Conservation (phyloP, 176 grass and related monocot species). For the Avena eriantha region DNA sequence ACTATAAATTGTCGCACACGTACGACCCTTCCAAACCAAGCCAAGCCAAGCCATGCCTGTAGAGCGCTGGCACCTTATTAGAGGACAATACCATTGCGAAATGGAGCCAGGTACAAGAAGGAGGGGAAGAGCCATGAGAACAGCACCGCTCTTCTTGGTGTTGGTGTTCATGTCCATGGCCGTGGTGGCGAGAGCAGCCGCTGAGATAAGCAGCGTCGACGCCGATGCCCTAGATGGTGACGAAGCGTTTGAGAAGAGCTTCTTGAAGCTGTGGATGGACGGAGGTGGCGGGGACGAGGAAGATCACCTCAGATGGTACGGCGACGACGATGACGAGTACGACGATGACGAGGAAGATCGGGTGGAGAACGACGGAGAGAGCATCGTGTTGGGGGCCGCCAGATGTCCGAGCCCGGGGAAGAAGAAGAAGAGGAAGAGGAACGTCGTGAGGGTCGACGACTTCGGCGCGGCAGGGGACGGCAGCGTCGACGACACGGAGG, state of each 20-base stretch:
- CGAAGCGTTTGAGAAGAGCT: not conserved
- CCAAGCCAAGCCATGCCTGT: slow-evolving; percentile 34
- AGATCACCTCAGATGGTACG: not conserved
- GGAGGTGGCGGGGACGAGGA: slow-evolving; percentile 7
- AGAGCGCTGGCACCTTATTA: too few species aligned
- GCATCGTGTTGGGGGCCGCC: not conserved
- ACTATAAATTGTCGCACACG: slow-evolving; percentile 45
- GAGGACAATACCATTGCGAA: not conserved
- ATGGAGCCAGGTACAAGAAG: slow-evolving; percentile 44
- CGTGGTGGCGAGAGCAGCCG: not conserved
- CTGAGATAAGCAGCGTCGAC: not conserved
- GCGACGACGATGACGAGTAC: not conserved
- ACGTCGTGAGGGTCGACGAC: slow-evolving; percentile 80
- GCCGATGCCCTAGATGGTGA: not conserved
- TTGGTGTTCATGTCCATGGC: not conserved
- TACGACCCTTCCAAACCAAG: slow-evolving; percentile 41
- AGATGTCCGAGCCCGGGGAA: not conserved
- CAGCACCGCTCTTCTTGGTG: slow-evolving; percentile 13
- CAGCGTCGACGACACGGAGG: slow-evolving; percentile 78
- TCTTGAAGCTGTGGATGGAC: slow-evolving; percentile 33
- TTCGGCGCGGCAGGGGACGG: slow-evolving; percentile 81
- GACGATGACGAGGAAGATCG: not conserved
- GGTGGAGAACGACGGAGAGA: rapidly evolving
- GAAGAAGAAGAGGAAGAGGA: slow-evolving; percentile 33
- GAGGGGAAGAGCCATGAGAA: not conserved